Base-by-base conservation (phyloP, 1,284 basidiomycete genomes). In the Earliella scabrosa region DNA sequence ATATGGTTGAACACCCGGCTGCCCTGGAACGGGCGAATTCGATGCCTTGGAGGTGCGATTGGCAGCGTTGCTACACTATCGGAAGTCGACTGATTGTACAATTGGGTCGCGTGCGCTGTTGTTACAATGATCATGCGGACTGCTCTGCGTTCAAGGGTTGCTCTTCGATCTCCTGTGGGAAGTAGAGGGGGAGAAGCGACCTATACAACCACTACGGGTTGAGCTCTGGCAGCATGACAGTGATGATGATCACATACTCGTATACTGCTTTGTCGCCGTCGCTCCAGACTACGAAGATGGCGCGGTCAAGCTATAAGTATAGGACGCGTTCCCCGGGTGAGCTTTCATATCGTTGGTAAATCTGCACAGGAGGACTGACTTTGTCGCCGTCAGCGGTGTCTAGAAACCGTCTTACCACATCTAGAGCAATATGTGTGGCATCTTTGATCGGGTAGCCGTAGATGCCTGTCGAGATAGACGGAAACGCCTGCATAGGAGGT, bases 391-490 rank as follows among this genome's bases (percentile, higher is more conserved):
- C 63, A 9, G 80, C 73, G 2, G 79, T 75, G 23, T 90, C 87
- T 36, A 87, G 71, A 58, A 86, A 86, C 35, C 76, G 70, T 45
- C 90, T 77, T 13, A 81, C 81, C 24, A 81, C 77, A 26, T 80
- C 74, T 49, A 93, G 71, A 1, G 92, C 92, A 44, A 93, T 78
- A 24, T 81, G 78, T 0, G 91, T 87, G 0, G 92, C 92, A 59
- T 83, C 83, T 43, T 73, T 70, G 36, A 92, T 82, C 1, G 92
- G 92, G 71, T 92, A 94, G 0, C 87, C 82, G 60, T 92, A 94
- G 24, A 92, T 75, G 0, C 92, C 92, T 0, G 92, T 93, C 4
- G 90, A 92, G 52, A 94, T 84, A 1, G 85, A 88, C 10, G 88
- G 87, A 61, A 94, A 93, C 2, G 90, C 91, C 89, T 92, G 53